These are phyloP conservation scores for Pythium brachiatum DNA, from an alignment of 352 stramenopile genomes.

Conservation along the genomic window DNA sequence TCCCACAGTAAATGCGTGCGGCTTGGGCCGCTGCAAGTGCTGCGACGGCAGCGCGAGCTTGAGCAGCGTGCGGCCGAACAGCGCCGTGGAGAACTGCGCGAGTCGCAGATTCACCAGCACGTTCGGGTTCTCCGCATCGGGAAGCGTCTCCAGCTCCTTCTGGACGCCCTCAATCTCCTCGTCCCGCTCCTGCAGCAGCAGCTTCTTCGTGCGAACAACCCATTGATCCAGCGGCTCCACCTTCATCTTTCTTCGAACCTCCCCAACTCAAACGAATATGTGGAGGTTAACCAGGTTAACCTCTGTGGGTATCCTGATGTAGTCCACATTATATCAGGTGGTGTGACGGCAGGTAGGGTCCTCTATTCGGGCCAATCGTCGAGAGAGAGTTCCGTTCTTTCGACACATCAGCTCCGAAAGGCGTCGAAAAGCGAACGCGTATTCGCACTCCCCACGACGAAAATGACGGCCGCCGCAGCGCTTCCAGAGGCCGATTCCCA, in stretches of 20 bases:
- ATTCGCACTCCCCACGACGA: not conserved
- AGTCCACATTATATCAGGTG: slow-evolving; percentile 1
- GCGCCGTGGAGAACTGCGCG: slow-evolving; percentile 39
- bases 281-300: not conserved
- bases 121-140: slow-evolving; percentile 63
- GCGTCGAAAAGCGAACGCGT: not conserved
- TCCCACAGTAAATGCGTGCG: slow-evolving; percentile 80
- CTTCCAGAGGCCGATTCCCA: slow-evolving; percentile 3
- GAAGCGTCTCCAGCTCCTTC: slow-evolving; percentile 48
- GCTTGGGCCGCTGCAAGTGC: slow-evolving; percentile 45
- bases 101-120: slow-evolving; percentile 56
- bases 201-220: slow-evolving; percentile 37
- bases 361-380: slow-evolving; percentile 2
- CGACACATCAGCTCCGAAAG: not conserved
- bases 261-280: not conserved
- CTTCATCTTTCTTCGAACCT: not conserved
- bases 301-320: not conserved
- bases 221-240: slow-evolving; percentile 52
- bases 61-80: slow-evolving; percentile 70
- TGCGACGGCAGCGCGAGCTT: slow-evolving; percentile 47
- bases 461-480: slow-evolving; percentile 20
- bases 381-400: slow-evolving; percentile 6
- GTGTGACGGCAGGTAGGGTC: not conserved
- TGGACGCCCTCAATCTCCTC: slow-evolving; percentile 60
- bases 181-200: slow-evolving; percentile 61